Evolutionary conservation across 495 filamentous ascomycete genomes (phyloP).

Genomic region (Friedmanniomyces simplex): DNA sequence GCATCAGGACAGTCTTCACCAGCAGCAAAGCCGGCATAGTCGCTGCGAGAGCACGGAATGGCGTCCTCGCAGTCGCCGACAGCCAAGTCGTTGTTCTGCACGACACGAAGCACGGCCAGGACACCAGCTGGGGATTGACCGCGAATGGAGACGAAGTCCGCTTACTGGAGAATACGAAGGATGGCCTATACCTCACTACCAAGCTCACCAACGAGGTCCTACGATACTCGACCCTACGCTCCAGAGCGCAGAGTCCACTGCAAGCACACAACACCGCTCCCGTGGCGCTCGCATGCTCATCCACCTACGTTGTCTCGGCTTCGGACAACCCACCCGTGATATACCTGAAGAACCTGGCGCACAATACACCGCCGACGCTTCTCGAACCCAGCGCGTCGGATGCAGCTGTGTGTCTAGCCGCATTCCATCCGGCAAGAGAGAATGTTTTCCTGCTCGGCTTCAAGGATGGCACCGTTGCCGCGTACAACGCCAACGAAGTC

Average conservation of each 20-base stretch:
- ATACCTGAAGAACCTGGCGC: conserved; percentile 37
- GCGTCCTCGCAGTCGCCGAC: conserved; percentile 43
- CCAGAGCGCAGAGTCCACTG: conserved; percentile 32
- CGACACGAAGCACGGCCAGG: conserved; percentile 30
- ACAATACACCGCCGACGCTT: conserved; percentile 30
- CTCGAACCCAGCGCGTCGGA: conserved; percentile 36
- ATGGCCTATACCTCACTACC: conserved; percentile 44
- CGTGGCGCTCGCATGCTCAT: conserved; percentile 39
- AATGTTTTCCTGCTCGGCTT: conserved; percentile 43
- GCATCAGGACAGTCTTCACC: conserved; percentile 36
- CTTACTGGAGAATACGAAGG: conserved; percentile 37
- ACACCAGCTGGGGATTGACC: conserved; percentile 8
- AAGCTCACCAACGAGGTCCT: conserved; percentile 42
- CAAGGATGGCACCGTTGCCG: conserved; percentile 41
- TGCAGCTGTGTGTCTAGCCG: conserved; percentile 35
- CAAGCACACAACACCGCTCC: conserved; percentile 41
- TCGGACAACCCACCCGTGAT: conserved; percentile 40
- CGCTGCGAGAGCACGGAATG: conserved; percentile 27
- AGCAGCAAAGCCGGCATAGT: conserved; percentile 20
- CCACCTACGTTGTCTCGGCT: conserved; percentile 39
- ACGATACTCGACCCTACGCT: conserved; percentile 37
- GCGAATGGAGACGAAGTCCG: conserved; percentile 35
- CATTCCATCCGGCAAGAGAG: conserved; percentile 39
- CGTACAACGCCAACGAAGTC: conserved; percentile 35
- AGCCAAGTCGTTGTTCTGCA: conserved; percentile 34